phyloP scores from a whole-genome alignment of 352 stramenopile species.

The Phytophthora pluvialis region DNA sequence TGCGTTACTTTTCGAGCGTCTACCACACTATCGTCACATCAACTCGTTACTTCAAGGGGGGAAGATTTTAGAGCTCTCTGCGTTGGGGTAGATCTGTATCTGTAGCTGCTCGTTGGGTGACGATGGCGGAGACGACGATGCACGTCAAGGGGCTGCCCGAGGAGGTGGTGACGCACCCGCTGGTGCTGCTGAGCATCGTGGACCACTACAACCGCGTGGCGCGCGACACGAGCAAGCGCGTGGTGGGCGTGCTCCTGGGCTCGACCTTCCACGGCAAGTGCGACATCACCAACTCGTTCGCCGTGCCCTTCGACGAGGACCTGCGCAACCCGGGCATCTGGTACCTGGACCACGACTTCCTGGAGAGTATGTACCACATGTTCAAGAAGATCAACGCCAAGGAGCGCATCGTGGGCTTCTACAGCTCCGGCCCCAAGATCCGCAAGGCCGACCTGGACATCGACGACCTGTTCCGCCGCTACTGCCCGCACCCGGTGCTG shows the following conservation, averaged over 20 bases:
- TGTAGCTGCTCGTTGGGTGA: neutral
- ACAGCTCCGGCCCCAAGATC: constrained; percentile 98
- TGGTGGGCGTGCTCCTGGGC: constrained; percentile 98
- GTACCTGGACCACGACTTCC: constrained; percentile 99
- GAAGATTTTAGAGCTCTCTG: constrained; percentile 24
- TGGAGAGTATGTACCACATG: constrained; percentile 98
- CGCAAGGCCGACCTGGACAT: constrained; percentile 95
- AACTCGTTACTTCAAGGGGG: constrained; percentile 29
- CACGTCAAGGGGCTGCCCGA: constrained; percentile 65
- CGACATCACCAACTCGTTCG: constrained; percentile 95
- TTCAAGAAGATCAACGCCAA: constrained; percentile 97
- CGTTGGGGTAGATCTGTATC: constrained; percentile 6
- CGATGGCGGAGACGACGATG: constrained; percentile 23
- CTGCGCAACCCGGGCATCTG: constrained; percentile 97
- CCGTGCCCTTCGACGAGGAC: constrained; percentile 99
- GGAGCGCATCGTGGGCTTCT: constrained; percentile 99
- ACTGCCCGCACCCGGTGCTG: constrained; percentile 96
- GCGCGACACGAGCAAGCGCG: constrained; percentile 97
- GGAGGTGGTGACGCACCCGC: constrained; percentile 97
- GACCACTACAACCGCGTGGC: constrained; percentile 99
- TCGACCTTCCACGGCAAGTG: constrained; percentile 94
- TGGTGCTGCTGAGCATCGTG: constrained; percentile 98
- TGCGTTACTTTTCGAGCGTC: constrained; percentile 3
- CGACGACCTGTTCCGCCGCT: constrained; percentile 95
- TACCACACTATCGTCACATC: neutral